Conservation (phyloP, 1,284 basidiomycete species). For the Peniophora sp. region DNA sequence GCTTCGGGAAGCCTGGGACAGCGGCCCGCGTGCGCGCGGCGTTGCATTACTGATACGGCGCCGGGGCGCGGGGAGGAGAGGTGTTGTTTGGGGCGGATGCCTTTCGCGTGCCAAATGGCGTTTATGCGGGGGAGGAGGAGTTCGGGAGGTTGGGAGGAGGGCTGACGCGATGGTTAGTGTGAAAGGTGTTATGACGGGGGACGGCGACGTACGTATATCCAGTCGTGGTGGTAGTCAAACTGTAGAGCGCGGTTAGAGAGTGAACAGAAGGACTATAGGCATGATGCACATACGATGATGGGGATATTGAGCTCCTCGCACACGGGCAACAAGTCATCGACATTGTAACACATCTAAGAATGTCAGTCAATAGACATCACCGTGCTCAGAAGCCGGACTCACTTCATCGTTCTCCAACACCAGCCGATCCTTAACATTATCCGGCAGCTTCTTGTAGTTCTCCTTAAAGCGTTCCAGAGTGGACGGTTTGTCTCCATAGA, state of each 20-base stretch:
- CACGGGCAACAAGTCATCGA: slow-evolving; percentile 77
- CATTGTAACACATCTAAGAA: slow-evolving; percentile 74
- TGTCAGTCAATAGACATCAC: slow-evolving; percentile 1
- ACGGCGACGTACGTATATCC: slow-evolving; percentile 36
- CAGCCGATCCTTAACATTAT: slow-evolving; percentile 61
- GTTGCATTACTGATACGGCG: slow-evolving; percentile 73
- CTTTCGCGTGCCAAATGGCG: slow-evolving; percentile 66
- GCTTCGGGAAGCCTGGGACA: slow-evolving; percentile 61
- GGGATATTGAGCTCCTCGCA: slow-evolving; percentile 81
- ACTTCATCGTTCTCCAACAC: slow-evolving; percentile 93
- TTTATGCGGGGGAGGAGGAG: slow-evolving; percentile 67
- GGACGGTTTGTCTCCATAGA: slow-evolving; percentile 72
- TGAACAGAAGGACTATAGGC: not conserved
- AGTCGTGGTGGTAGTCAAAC: slow-evolving; percentile 75
- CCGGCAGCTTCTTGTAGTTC: slow-evolving; percentile 56
- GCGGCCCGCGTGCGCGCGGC: slow-evolving; percentile 79
- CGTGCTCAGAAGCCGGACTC: slow-evolving; percentile 1
- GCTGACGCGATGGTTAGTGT: slow-evolving; percentile 13
- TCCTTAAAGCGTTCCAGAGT: slow-evolving; percentile 70
- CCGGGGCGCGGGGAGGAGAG: slow-evolving; percentile 75
- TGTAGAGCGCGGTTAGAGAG: slow-evolving; percentile 5
- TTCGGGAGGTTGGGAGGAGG: slow-evolving; percentile 47
- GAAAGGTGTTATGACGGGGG: not conserved
- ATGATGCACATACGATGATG: slow-evolving; percentile 44
- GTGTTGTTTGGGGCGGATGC: slow-evolving; percentile 85